Percentiles rank a stretch among this genome's conserved stretches.
These are phyloP conservation scores for Purpureocillium lavendulum DNA, from an alignment of 2,329 filamentous ascomycete genomes.

Conservation along the genomic window DNA sequence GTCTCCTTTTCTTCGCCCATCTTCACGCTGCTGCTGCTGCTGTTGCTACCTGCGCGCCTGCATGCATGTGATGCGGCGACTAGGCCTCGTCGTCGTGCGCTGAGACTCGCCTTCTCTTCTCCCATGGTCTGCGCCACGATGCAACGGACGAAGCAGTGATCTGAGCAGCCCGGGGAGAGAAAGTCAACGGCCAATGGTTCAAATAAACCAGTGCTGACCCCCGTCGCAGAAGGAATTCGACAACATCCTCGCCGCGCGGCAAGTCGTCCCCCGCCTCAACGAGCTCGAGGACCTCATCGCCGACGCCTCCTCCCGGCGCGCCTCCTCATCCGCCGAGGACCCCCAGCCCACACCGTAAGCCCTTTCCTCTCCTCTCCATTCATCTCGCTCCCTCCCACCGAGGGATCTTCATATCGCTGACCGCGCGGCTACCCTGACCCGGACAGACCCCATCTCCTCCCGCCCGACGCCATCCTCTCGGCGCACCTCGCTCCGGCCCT, in stretches of 20 bases:
- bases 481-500: conserved; percentile 49
- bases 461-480: conserved; percentile 40
- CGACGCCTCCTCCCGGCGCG: conserved; percentile 32
- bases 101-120: too few relatives aligned
- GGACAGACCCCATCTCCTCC: conserved; percentile 45
- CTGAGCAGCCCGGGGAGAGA: too few relatives aligned
- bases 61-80: too few relatives aligned
- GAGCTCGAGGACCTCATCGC: conserved; percentile 47
- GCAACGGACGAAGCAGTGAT: too few relatives aligned
- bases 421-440: not conserved
- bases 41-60: too few relatives aligned
- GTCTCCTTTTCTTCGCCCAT: too few relatives aligned
- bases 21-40: not conserved
- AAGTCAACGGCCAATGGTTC: too few relatives aligned
- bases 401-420: not conserved
- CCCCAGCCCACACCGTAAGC: conserved; percentile 37
- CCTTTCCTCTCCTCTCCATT: not conserved
- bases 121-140: too few relatives aligned
- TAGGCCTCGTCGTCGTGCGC: too few relatives aligned
- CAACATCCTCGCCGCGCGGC: conserved; percentile 39
- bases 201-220: too few relatives aligned
- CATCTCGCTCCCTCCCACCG: not conserved
- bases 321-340: conserved; percentile 10
- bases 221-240: conserved; percentile 44
- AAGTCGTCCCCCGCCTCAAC: conserved; percentile 50